phyloP scores from a whole-genome alignment of 2,329 filamentous ascomycete genomes.

The Monilinia fructicola region DNA sequence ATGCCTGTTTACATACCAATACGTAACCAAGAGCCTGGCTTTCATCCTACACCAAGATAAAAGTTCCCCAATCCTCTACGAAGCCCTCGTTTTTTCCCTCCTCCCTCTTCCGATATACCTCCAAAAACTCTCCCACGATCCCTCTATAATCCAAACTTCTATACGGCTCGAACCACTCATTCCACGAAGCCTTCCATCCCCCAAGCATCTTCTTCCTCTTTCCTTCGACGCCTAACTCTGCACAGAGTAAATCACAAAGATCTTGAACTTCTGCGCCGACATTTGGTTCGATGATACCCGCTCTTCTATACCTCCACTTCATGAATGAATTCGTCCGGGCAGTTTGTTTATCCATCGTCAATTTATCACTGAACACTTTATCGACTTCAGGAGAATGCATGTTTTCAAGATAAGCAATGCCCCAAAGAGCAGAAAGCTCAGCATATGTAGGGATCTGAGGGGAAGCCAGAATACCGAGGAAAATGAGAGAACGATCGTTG shows the following conservation, averaged over 20 bases:
- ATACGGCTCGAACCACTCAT: conserved; percentile 26
- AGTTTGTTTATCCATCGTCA: conserved; percentile 17
- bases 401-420: conserved; percentile 23
- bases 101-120: conserved; percentile 6
- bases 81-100: not conserved
- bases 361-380: conserved; percentile 2
- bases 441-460: conserved; percentile 24
- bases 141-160: conserved; percentile 24
- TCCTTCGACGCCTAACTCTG: conserved; percentile 16
- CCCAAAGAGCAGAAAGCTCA: conserved; percentile 24
- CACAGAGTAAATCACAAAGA: conserved; percentile 22
- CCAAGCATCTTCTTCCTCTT: conserved; percentile 15
- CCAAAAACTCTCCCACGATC: conserved; percentile 23
- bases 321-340: conserved; percentile 11
- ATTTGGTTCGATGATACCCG: conserved; percentile 16
- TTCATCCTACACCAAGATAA: too few species aligned
- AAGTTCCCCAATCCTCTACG: too few species aligned
- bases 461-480: conserved; percentile 35
- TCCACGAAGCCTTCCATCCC: conserved; percentile 18
- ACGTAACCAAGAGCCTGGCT: too few species aligned
- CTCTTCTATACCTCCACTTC: conserved; percentile 19
- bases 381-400: conserved; percentile 19
- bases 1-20: not conserved
- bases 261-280: conserved; percentile 25
- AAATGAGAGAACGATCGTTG: conserved; percentile 40